Evolutionary conservation across 2,329 filamentous ascomycete species (phyloP).

Genomic region (Blumeria graminis): DNA sequence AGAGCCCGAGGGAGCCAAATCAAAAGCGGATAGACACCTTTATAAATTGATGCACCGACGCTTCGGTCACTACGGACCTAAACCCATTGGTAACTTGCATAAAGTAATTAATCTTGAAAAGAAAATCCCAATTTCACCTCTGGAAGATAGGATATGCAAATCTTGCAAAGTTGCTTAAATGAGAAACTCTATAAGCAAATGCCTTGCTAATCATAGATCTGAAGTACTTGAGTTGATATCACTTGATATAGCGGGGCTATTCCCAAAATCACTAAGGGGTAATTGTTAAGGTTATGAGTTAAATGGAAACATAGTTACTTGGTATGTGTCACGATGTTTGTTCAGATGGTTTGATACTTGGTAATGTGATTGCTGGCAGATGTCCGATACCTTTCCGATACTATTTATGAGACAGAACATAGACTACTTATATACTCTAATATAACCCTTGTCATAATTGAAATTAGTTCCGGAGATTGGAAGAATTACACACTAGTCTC

Average conservation of each 20-base stretch:
- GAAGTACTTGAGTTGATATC: background rate
- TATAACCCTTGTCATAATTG: too few species aligned
- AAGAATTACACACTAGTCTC: too few species aligned
- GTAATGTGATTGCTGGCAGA: too few species aligned
- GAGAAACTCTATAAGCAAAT: background rate
- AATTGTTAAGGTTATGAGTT: too few species aligned
- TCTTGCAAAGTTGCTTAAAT: background rate
- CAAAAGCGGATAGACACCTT: background rate
- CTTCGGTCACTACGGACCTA: background rate
- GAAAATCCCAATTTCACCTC: background rate
- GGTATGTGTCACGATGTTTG: too few species aligned
- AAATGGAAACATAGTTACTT: too few species aligned
- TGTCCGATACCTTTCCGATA: too few species aligned
- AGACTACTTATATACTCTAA: too few species aligned
- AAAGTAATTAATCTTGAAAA: background rate
- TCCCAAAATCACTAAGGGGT: background rate
- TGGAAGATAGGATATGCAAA: background rate
- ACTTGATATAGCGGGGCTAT: background rate
- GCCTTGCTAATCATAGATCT: background rate
- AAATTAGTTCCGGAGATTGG: too few species aligned
- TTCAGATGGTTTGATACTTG: too few species aligned
- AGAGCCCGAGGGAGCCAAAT: background rate
- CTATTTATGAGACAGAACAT: too few species aligned
- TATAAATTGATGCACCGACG: background rate
- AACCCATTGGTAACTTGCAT: background rate